phyloP scores from a whole-genome alignment of 371 early-diverging fungal species.

The Smittium culicis region DNA sequence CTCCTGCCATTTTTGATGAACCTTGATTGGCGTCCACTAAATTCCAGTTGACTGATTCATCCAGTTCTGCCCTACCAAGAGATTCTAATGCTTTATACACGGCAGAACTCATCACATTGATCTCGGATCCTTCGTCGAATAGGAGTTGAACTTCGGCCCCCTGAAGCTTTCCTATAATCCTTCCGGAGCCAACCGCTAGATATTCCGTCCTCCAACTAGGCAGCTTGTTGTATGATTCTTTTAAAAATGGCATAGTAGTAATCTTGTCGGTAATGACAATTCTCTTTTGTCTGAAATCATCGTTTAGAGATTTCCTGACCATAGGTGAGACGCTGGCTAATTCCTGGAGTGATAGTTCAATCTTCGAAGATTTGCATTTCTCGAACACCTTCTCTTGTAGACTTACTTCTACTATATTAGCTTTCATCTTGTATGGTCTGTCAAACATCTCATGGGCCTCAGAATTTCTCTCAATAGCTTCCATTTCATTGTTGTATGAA shows the following conservation, averaged over 20 bases:
- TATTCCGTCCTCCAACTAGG: neutral
- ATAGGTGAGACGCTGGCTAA: neutral
- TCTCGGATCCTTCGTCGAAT: constrained; percentile 1
- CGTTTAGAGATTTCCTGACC: neutral
- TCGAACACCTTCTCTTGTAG: neutral
- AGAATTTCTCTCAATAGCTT: no score
- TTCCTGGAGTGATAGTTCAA: neutral
- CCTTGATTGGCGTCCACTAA: constrained; percentile 6
- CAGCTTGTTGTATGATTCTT: neutral
- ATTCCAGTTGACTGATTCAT: constrained; percentile 6
- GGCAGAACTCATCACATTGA: neutral
- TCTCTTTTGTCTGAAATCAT: neutral
- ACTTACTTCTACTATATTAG: neutral
- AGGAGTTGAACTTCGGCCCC: constrained; percentile 2
- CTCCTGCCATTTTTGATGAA: neutral
- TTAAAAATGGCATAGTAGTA: neutral
- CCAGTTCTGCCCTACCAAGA: neutral
- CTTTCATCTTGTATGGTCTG: constrained; percentile 2
- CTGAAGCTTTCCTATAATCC: neutral
- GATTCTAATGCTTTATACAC: constrained; percentile 1
- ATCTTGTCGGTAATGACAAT: neutral
- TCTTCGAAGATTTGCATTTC: neutral
- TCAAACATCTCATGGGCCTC: neutral
- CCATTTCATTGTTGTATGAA: no score
- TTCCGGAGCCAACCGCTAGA: constrained; percentile 3